These are phyloP conservation scores for Aspergillus vadensis DNA, from an alignment of 2,329 filamentous ascomycete genomes.

Conservation along the genomic window DNA sequence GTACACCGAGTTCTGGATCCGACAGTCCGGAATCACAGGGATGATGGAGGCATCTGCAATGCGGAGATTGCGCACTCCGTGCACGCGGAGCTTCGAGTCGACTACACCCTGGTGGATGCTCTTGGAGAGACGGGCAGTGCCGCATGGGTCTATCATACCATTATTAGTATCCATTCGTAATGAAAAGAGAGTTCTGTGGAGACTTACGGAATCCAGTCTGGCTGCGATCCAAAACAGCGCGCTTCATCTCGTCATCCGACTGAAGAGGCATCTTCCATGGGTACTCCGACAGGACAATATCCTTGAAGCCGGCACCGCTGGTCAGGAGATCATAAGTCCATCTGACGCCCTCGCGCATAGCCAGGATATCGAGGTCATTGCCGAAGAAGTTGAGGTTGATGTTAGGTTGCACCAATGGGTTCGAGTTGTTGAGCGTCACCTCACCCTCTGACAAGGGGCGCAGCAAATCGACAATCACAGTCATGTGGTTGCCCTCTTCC, in stretches of 20 bases:
- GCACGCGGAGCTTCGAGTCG: slow-evolving; percentile 54
- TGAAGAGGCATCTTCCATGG: slow-evolving; percentile 63
- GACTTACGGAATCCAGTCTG: slow-evolving; percentile 50
- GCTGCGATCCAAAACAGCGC: slow-evolving; percentile 58
- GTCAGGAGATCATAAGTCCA: slow-evolving; percentile 59
- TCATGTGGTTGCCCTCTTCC: slow-evolving; percentile 54
- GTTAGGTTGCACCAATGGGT: slow-evolving; percentile 42
- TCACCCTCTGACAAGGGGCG: slow-evolving; percentile 49
- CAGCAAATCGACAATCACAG: slow-evolving; percentile 57
- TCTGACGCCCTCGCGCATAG: slow-evolving; percentile 60
- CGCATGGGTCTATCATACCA: slow-evolving; percentile 50
- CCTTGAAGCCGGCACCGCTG: slow-evolving; percentile 58
- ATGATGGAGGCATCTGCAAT: slow-evolving; percentile 60
- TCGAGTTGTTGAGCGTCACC: slow-evolving; percentile 45
- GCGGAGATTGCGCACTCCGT: slow-evolving; percentile 56
- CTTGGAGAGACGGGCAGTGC: slow-evolving; percentile 57
- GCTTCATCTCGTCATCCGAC: slow-evolving; percentile 59
- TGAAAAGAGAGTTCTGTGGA: too few relatives aligned
- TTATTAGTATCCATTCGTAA: background rate
- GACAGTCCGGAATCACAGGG: slow-evolving; percentile 57
- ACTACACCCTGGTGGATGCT: slow-evolving; percentile 56
- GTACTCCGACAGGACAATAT: slow-evolving; percentile 48
- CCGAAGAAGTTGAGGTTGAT: slow-evolving; percentile 51
- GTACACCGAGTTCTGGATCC: slow-evolving; percentile 64
- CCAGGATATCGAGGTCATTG: slow-evolving; percentile 57